These are phyloP conservation scores for Cytospora piceicola DNA, from an alignment of 2,329 filamentous ascomycete species.

Conservation along the genomic window DNA sequence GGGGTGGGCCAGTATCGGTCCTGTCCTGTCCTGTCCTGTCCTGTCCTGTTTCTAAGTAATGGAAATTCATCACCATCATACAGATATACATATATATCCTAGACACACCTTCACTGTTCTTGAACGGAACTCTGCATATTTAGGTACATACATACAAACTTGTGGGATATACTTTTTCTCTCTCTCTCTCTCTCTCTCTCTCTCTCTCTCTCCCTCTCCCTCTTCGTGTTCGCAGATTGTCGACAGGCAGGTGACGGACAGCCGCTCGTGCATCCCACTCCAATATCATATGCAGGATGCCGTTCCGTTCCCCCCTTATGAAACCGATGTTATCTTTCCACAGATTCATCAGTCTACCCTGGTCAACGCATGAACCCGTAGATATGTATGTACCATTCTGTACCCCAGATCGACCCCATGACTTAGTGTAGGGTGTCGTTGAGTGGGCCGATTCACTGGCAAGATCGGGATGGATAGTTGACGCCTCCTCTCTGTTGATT, in stretches of 20 bases:
- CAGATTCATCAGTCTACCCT: slow-evolving; percentile 5
- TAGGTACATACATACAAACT: background rate
- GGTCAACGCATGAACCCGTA: background rate
- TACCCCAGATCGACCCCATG: slow-evolving; percentile 29
- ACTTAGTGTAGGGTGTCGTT: slow-evolving; percentile 22
- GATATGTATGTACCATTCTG: background rate
- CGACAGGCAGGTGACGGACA: background rate
- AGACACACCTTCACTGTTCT: too few relatives aligned
- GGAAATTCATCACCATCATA: background rate
- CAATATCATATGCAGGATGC: slow-evolving; percentile 10
- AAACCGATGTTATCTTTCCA: slow-evolving; percentile 21
- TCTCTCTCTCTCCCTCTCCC: too few relatives aligned
- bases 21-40: too few relatives aligned
- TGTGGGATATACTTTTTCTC: background rate
- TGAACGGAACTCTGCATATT: too few relatives aligned
- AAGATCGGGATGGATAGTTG: slow-evolving; percentile 19
- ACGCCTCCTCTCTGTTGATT: slow-evolving; percentile 7
- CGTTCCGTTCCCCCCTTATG: slow-evolving; percentile 6
- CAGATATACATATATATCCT: too few relatives aligned
- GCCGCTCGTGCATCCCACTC: background rate
- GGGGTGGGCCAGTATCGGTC: background rate
- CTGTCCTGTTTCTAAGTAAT: too few relatives aligned
- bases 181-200: too few relatives aligned
- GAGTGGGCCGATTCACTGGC: slow-evolving; percentile 21
- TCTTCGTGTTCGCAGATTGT: background rate